These are phyloP conservation scores for Boletellus emodensis DNA, from an alignment of 768 basidiomycete species.

Conservation along the genomic window DNA sequence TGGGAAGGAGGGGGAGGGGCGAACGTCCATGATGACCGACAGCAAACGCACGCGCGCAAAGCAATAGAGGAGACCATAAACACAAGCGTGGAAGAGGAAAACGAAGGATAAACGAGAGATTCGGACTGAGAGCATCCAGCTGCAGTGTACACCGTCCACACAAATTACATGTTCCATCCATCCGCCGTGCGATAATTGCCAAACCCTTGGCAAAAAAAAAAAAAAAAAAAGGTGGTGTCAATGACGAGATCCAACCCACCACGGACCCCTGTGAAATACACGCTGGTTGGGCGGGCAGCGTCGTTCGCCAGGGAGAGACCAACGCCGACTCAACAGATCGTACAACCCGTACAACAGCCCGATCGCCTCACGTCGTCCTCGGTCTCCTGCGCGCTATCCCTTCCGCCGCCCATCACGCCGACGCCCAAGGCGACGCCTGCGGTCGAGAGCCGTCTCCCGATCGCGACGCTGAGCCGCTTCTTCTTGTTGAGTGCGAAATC, in stretches of 20 bases:
- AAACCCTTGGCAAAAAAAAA: neutral
- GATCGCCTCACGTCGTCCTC: constrained; percentile 17
- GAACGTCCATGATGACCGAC: too few relatives aligned
- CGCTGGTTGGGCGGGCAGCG: too few relatives aligned
- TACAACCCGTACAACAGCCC: constrained; percentile 39
- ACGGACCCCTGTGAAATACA: neutral
- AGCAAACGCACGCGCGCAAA: too few relatives aligned
- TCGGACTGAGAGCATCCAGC: too few relatives aligned
- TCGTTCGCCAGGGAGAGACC: too few relatives aligned
- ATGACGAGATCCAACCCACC: neutral
- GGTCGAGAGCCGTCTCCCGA: constrained; percentile 23
- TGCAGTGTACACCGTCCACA: too few relatives aligned
- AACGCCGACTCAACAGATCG: constrained; percentile 31
- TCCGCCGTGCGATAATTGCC: too few relatives aligned
- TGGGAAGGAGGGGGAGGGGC: too few relatives aligned
- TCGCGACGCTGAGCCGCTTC: constrained; percentile 31
- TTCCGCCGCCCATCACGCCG: neutral
- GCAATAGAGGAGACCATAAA: too few relatives aligned
- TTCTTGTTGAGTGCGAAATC: constrained; percentile 57
- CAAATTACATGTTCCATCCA: too few relatives aligned
- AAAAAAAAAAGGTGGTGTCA: neutral
- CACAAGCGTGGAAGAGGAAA: too few relatives aligned
- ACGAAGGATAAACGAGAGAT: too few relatives aligned
- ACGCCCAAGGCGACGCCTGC: constrained; percentile 8
- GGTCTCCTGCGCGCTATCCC: neutral